Conservation (phyloP, 106 monocot genomes). For the Triglochin maritima region DNA sequence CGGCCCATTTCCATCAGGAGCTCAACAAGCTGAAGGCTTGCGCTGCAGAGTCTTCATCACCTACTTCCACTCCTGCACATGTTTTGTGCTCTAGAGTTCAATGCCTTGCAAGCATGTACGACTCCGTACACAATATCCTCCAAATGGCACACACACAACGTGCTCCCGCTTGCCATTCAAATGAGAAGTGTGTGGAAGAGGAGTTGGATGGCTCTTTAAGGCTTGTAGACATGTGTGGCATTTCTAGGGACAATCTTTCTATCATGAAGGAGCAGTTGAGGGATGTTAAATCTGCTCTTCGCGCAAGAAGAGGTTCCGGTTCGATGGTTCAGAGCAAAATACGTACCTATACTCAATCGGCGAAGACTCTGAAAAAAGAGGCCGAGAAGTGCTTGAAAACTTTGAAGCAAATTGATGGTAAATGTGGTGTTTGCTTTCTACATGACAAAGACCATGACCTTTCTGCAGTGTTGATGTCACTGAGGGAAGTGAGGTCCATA, state of each 20-base stretch:
- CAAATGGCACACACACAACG: not conserved
- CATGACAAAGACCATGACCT: not conserved
- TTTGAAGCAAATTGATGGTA: not conserved
- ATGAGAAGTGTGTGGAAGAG: not conserved
- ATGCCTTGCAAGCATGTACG: not conserved
- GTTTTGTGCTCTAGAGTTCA: not conserved
- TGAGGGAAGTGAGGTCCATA: not conserved
- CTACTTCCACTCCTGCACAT: not conserved
- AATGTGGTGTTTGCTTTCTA: not conserved
- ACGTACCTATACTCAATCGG: not conserved
- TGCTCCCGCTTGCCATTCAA: not conserved
- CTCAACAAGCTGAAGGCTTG: not conserved
- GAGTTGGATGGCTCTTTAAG: not conserved
- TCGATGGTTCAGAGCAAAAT: not conserved
- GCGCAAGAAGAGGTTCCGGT: not conserved
- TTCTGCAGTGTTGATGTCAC: not conserved
- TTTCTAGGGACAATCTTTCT: not conserved
- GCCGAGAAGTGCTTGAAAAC: not conserved
- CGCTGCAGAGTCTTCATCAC: not conserved
- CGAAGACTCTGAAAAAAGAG: not conserved
- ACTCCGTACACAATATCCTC: not conserved
- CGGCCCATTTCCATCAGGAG: not conserved
- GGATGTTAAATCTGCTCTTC: conserved; percentile 1
- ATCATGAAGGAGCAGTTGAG: not conserved
- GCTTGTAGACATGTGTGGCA: not conserved